These are phyloP conservation scores for Trametes coccinea DNA, from an alignment of 768 basidiomycete species.

Conservation along the genomic window DNA sequence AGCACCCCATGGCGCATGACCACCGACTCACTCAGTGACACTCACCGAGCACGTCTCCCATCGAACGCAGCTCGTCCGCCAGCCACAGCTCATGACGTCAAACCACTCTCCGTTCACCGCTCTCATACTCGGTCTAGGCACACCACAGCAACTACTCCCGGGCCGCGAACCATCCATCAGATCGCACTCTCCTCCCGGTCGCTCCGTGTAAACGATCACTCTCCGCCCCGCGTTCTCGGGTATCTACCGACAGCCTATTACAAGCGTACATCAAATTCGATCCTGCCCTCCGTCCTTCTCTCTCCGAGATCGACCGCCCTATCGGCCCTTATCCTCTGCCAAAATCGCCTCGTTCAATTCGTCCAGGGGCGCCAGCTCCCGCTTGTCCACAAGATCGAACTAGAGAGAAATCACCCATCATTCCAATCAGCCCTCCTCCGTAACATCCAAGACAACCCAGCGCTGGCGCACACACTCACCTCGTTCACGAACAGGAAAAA, in stretches of 20 bases:
- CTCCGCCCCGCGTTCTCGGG: background rate
- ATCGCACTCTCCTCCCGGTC: no score
- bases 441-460: background rate
- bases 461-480: conserved; percentile 44
- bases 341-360: conserved; percentile 93
- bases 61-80: no score
- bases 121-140: no score
- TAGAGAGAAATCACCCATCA: conserved; percentile 29
- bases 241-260: background rate
- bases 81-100: no score
- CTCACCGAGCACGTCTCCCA: no score
- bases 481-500: conserved; percentile 97
- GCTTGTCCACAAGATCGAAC: conserved; percentile 96
- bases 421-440: conserved; percentile 15
- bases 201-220: no score
- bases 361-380: conserved; percentile 91
- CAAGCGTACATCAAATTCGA: background rate
- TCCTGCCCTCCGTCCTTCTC: no score
- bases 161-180: no score
- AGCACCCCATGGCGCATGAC: no score
- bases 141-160: no score
- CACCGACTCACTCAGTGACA: no score
- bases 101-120: no score
- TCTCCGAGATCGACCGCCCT: background rate
- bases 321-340: conserved; percentile 49